These are phyloP conservation scores for Dictyostelium purpureum DNA, from an alignment of 78 protist genomes.

Conservation along the genomic window DNA sequence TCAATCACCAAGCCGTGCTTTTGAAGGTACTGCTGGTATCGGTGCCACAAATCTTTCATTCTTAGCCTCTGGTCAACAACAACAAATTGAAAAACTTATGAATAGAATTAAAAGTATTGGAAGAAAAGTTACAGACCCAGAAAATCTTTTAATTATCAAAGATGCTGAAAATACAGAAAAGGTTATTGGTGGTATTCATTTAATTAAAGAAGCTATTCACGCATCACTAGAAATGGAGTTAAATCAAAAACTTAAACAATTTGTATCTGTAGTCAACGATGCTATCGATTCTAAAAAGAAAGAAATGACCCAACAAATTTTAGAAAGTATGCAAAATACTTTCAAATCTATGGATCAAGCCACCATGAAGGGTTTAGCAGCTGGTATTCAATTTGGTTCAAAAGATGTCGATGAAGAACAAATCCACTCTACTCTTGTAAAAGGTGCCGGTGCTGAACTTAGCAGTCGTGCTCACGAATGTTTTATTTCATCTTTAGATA, in stretches of 20 bases:
- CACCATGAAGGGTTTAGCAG: constrained; percentile 57
- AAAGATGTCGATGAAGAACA: constrained; percentile 73
- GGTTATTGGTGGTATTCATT: constrained; percentile 65
- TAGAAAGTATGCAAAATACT: constrained; percentile 46
- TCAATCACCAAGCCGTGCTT: constrained; percentile 61
- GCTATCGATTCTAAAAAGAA: constrained; percentile 47
- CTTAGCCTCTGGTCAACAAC: constrained; percentile 74
- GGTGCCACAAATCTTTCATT: constrained; percentile 69
- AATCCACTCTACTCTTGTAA: constrained; percentile 35
- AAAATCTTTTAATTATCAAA: not conserved
- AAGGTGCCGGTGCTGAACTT: constrained; percentile 84
- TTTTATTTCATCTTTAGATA: constrained; percentile 61
- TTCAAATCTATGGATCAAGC: constrained; percentile 53
- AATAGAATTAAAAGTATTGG: constrained; percentile 78
- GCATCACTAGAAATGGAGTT: constrained; percentile 71
- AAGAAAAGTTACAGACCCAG: constrained; percentile 65
- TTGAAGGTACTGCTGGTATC: constrained; percentile 39
- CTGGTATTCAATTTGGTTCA: constrained; percentile 79
- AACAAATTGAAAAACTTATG: constrained; percentile 26
- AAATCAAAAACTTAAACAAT: constrained; percentile 58
- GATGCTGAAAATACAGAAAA: constrained; percentile 79
- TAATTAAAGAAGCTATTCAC: constrained; percentile 70
- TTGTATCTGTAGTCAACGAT: constrained; percentile 57
- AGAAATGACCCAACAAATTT: constrained; percentile 74
- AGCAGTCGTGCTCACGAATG: constrained; percentile 66